Base-by-base conservation (phyloP, 163 green algal genomes). In the Prototheca wickerhamii region DNA sequence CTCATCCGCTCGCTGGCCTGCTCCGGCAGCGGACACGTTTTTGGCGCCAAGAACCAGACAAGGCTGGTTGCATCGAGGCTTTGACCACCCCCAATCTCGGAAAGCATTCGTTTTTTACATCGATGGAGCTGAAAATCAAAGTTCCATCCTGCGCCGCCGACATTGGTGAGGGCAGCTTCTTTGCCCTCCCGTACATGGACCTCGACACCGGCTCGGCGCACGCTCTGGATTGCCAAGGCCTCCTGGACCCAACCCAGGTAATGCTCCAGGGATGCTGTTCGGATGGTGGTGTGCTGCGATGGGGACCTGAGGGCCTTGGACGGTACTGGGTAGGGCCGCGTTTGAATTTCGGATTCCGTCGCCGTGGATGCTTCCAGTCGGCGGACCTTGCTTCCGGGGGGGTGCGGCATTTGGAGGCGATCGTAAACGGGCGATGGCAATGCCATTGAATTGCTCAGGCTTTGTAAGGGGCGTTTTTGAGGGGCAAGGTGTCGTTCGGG, bases 291-390 rank as follows among this genome's bases (percentile, higher is more conserved):
- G n/a, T n/a, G n/a, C n/a, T 44, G 37, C 37, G 37, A 44, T 44
- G 37, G 10, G 37, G 37, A n/a, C n/a, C n/a, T n/a, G n/a, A n/a
- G n/a, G n/a, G n/a, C n/a, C n/a, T n/a, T n/a, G n/a, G n/a, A n/a
- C n/a, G n/a, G n/a, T n/a, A n/a, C n/a, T n/a, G n/a, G n/a, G 10
- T 44, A 15, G 10, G 46, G 15, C 6, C 23, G 46, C 46, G 46
- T 54, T 54, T 28, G 23, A 54, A 54, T 54, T 54, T 54, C 12
- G 20, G 46, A n/a, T n/a, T n/a, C n/a, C 40, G 12, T 23, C 15
- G 40, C 40, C 15, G 40, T 15, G 15, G 46, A 54, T 54, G 46
- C 46, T 54, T 54, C 46, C 46, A 54, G 46, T 54, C 46, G 46
- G 46, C 46, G 46, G 46, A 18, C 20, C n/a, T 54, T 12, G 46